phyloP scores from a whole-genome alignment of 2,329 filamentous ascomycete genomes.

The Penicillium sp. region DNA sequence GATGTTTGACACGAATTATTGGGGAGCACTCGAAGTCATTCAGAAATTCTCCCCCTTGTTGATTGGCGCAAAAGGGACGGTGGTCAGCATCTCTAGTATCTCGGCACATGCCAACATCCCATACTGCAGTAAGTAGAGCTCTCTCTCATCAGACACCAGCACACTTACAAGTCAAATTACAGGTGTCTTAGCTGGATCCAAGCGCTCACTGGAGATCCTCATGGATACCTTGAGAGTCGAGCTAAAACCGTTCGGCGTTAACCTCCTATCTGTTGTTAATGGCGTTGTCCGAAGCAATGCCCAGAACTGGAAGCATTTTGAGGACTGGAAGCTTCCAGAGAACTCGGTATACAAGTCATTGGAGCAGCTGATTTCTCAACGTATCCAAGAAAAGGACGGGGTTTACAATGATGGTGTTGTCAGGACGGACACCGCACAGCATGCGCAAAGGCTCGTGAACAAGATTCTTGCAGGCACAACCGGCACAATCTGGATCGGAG shows the following conservation, averaged over 20 bases:
- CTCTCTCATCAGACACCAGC: neutral
- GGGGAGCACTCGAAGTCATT: constrained; percentile 31
- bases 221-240: constrained; percentile 22
- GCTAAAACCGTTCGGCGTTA: constrained; percentile 22
- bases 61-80: constrained; percentile 20
- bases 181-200: constrained; percentile 17
- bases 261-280: constrained; percentile 20
- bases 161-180: neutral
- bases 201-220: constrained; percentile 21
- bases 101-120: constrained; percentile 22
- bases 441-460: constrained; percentile 20
- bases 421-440: constrained; percentile 5
- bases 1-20: constrained; percentile 44
- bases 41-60: constrained; percentile 35
- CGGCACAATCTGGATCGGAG: neutral
- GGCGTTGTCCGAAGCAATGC: constrained; percentile 18
- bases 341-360: constrained; percentile 19
- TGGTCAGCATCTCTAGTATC: constrained; percentile 26
- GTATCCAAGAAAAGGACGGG: neutral
- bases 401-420: constrained; percentile 7
- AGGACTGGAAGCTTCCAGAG: constrained; percentile 15
- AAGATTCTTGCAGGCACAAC: constrained; percentile 21
- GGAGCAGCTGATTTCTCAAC: constrained; percentile 9
- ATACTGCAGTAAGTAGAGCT: constrained; percentile 25
- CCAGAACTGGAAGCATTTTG: constrained; percentile 8